These are phyloP conservation scores for Hyphodiscus hymeniophilus DNA, from an alignment of 495 filamentous ascomycete genomes.

Conservation along the genomic window DNA sequence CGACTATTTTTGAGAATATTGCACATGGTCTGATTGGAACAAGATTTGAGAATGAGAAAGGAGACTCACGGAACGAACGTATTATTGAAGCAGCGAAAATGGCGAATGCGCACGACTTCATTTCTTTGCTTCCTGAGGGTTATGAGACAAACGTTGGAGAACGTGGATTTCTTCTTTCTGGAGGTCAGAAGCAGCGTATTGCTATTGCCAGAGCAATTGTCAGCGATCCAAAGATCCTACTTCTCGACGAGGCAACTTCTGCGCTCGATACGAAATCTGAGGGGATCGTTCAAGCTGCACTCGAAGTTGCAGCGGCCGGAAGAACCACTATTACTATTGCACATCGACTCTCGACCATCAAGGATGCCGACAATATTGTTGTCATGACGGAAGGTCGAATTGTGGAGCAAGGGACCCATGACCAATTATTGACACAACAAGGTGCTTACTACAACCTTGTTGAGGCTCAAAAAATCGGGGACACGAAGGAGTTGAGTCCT, in stretches of 20 bases:
- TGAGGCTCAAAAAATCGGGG: slow-evolving; percentile 70
- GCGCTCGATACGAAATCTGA: slow-evolving; percentile 95
- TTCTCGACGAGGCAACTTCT: slow-evolving; percentile 91
- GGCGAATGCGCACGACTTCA: slow-evolving; percentile 91
- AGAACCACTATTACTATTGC: slow-evolving; percentile 95
- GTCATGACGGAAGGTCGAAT: slow-evolving; percentile 80
- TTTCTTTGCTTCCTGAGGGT: slow-evolving; percentile 72
- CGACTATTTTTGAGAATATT: slow-evolving; percentile 83
- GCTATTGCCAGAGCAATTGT: slow-evolving; percentile 81
- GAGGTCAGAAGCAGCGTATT: slow-evolving; percentile 95
- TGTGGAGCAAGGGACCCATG: slow-evolving; percentile 82
- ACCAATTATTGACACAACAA: slow-evolving; percentile 51
- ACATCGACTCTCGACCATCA: slow-evolving; percentile 90
- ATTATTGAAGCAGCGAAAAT: slow-evolving; percentile 77
- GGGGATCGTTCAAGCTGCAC: slow-evolving; percentile 86
- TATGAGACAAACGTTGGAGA: slow-evolving; percentile 96
- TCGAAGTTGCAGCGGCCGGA: slow-evolving; percentile 81
- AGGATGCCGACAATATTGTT: slow-evolving; percentile 89
- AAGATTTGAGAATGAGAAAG: slow-evolving; percentile 53
- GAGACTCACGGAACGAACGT: slow-evolving; percentile 58
- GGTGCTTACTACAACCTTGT: slow-evolving; percentile 70
- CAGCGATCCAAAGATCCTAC: slow-evolving; percentile 86
- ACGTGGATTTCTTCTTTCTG: slow-evolving; percentile 83
- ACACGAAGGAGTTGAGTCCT: slow-evolving; percentile 45
- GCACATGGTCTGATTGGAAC: slow-evolving; percentile 84